These are phyloP conservation scores for Rhynchosporium secalis DNA, from an alignment of 2,329 filamentous ascomycete genomes.

Conservation along the genomic window DNA sequence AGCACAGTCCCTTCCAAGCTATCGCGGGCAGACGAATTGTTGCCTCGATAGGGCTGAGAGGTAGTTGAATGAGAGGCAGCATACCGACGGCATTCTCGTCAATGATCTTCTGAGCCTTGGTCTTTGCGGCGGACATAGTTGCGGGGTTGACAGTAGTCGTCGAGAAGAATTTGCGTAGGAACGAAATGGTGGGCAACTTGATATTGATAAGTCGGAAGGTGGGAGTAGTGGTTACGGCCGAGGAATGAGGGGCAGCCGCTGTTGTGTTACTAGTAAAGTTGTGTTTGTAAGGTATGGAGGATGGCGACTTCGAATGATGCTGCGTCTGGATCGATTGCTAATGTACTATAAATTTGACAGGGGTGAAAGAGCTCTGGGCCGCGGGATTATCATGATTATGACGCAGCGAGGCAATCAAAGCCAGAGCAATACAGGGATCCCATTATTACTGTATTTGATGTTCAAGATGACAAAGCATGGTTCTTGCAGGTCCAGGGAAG, in stretches of 20 bases:
- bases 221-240: slow-evolving; percentile 6
- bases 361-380: slow-evolving; percentile 3
- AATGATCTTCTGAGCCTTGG: slow-evolving; percentile 83
- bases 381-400: neutral
- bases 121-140: slow-evolving; percentile 79
- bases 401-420: slow-evolving; percentile 4
- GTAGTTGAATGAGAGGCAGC: slow-evolving; percentile 38
- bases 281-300: neutral
- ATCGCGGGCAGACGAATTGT: neutral
- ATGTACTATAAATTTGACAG: slow-evolving; percentile 2
- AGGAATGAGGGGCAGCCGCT: slow-evolving; percentile 13
- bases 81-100: slow-evolving; percentile 82
- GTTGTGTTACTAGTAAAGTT: neutral
- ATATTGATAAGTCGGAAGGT: slow-evolving; percentile 15
- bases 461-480: slow-evolving; percentile 10
- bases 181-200: slow-evolving; percentile 53
- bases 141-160: slow-evolving; percentile 56
- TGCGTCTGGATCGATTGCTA: slow-evolving; percentile 3
- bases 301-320: neutral
- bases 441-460: neutral
- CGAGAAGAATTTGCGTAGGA: slow-evolving; percentile 72
- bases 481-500: neutral
- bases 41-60: neutral
- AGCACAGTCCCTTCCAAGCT: slow-evolving; percentile 1
- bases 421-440: neutral